Evolutionary conservation across 2,329 filamentous ascomycete species (phyloP).

Genomic region (Acephala macrosclerotiorum): DNA sequence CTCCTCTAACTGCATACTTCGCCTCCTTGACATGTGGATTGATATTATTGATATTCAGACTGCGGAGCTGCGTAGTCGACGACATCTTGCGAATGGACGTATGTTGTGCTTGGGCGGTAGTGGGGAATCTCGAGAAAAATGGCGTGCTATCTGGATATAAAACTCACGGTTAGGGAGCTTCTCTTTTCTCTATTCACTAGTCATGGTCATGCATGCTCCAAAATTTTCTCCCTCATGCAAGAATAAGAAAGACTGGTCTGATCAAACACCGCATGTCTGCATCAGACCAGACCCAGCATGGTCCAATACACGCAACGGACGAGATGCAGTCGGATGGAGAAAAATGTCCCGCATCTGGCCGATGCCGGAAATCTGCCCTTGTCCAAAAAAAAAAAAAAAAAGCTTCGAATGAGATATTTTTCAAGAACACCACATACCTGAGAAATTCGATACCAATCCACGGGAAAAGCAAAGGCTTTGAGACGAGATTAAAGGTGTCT

Average conservation of each 20-base stretch:
- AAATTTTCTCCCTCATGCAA: not conserved
- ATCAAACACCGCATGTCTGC: conserved; percentile 33
- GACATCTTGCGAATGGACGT: conserved; percentile 39
- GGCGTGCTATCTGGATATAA: conserved; percentile 5
- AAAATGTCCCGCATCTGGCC: conserved; percentile 22
- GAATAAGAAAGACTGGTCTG: conserved; percentile 25
- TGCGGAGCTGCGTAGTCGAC: conserved; percentile 49
- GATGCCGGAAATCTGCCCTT: conserved; percentile 28
- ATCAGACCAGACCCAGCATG: conserved; percentile 28
- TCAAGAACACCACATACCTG: conserved; percentile 31
- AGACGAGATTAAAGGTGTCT: conserved; percentile 12
- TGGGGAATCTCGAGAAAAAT: conserved; percentile 14
- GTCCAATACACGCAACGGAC: conserved; percentile 20
- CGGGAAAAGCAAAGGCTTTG: conserved; percentile 30
- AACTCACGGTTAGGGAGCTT: conserved; percentile 2
- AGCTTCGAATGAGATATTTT: conserved; percentile 14
- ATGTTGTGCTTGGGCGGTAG: conserved; percentile 3
- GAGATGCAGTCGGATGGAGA: conserved; percentile 1
- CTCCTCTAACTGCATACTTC: conserved; percentile 95
- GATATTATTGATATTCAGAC: conserved; percentile 84
- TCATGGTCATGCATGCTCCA: conserved; percentile 25
- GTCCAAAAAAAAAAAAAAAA: conserved; percentile 12
- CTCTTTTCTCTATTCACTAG: not conserved
- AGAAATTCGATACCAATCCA: conserved; percentile 24
- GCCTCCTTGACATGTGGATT: conserved; percentile 88